Conservation (phyloP, 176 grass and related monocot species). For the Secale cereale region DNA sequence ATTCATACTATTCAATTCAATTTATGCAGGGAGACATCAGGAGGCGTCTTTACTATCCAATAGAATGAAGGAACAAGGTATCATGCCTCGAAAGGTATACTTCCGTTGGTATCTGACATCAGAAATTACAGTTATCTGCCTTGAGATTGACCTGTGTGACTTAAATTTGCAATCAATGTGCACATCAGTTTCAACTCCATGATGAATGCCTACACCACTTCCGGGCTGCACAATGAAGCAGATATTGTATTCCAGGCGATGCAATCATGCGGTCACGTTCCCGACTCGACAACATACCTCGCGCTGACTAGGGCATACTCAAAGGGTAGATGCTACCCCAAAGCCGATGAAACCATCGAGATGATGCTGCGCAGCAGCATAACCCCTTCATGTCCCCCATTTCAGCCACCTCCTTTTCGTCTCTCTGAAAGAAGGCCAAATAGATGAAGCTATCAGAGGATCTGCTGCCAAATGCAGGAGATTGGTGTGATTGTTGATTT, state of each 20-base stretch:
- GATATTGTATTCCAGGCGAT: conserved; percentile 61
- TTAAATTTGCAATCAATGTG: conserved; percentile 33
- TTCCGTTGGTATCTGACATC: background rate
- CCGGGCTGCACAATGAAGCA: conserved; percentile 50
- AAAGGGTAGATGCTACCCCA: conserved; percentile 40
- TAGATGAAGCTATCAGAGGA: conserved; percentile 48
- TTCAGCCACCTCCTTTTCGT: conserved; percentile 73
- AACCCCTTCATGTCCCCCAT: conserved; percentile 53
- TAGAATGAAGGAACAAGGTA: conserved; percentile 84
- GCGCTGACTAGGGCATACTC: conserved; percentile 56
- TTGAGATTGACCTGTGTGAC: background rate
- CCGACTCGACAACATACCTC: conserved; percentile 67
- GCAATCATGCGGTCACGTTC: conserved; percentile 29
- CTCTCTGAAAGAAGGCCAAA: conserved; percentile 57
- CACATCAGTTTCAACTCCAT: conserved; percentile 90
- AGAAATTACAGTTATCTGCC: too few species aligned
- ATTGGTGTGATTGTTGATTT: conserved; percentile 50
- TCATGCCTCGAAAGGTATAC: conserved; percentile 78
- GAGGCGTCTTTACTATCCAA: conserved; percentile 52
- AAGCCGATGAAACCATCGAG: conserved; percentile 52
- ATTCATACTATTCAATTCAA: background rate
- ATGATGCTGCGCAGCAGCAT: conserved; percentile 43
- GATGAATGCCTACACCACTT: conserved; percentile 75
- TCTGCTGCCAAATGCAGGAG: conserved; percentile 49
- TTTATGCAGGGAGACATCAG: conserved; percentile 44